Evolutionary conservation across 305 asterid genomes (phyloP), one percentile per base, ranked within the genome.

Genomic region (Rubia occidens): DNA sequence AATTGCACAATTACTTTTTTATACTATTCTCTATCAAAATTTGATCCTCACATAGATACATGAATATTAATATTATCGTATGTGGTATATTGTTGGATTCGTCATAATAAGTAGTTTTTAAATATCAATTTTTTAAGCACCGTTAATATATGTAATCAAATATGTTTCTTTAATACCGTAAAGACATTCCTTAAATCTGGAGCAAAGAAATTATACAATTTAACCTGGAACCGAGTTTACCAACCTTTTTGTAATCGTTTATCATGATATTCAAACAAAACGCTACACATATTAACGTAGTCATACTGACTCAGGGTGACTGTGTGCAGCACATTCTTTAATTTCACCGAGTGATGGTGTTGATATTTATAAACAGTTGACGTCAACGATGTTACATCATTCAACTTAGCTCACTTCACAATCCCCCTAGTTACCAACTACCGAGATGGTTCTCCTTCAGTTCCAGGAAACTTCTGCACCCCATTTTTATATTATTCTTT

Each of bases 311-410:
- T 51, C 56, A 17, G 8, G 56, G 21, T 51, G 56, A 51, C 54
- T 51, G 56, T 51, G 55, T 47, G 51, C 35, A 32, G 35, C 1
- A 32, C 37, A 32, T 8, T 53, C 14, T 44, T 21, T 20, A 20
- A 18, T 21, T 56, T 56, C 62, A 56, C 62, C 15, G 14, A 18
- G 13, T 56, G 35, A 9, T 8, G 13, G 32, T 56, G 29, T 56
- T 29, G 42, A 56, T 39, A 18, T 77, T 20, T 51, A 40, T 18
- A 8, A 37, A 18, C 55, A 29, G 78, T 75, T 76, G 87, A 81
- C 85, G 84, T 85, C 80, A 69, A 85, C 72, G 83, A 74, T 82
- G 67, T 77, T 83, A 70, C 88, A 78, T 81, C 82, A 82, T 60
- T 11, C 4, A 6, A 26, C 64, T 37, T 69, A 42, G 42, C 17